Base-by-base conservation (phyloP, 2,329 filamentous ascomycete genomes). In the Monosporascus ibericus region DNA sequence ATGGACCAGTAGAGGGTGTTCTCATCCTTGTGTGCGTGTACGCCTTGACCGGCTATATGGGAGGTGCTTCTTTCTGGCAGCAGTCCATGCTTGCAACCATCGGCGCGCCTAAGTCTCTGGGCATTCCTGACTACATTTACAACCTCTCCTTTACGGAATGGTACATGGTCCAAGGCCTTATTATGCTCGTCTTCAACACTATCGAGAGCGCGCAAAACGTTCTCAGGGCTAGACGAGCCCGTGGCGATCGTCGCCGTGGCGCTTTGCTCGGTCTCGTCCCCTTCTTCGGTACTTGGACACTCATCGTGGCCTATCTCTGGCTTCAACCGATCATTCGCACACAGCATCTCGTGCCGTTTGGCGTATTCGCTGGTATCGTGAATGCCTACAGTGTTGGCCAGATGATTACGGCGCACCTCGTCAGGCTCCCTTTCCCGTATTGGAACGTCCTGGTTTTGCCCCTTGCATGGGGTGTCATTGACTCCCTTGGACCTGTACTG, bases 301-400 rank as follows among this genome's bases (percentile, higher is more conserved):
- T 96, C 50, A 84, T 96, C 57, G 78, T 84, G 3, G 74, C 80
- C 30, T 99, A 97, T 71, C 79, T 97, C 52, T 85, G 82, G 64
- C 82, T 97, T 59, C 90, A 96, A 68, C 92, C 92, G 5, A 75
- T 81, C 57, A 95, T 97, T 64, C 80, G 95, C 57, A 76, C 87
- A 69, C 77, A 86, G 65, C 90, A 97, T 67, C 78, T 96, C 8
- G 82, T 99, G 18, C 92, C 94, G 1, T 97, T 99, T 70, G 79
- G 87, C 58, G 78, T 97, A 68, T 96, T 94, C 68, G 87, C 88
- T 42, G 92, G 92, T 51, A 75, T 97, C 52, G 80, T 96, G 66
- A 97, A 97, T 68, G 92, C 94, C 55, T 97, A 96, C 75, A 89
- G 88, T 49, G 92, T 97, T 52, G 92, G 92, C 6, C 88, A 92